Evolutionary conservation across 75 land plant genomes (phyloP), one percentile per base, ranked within the genome.

Genomic region (Larix kaempferi): DNA sequence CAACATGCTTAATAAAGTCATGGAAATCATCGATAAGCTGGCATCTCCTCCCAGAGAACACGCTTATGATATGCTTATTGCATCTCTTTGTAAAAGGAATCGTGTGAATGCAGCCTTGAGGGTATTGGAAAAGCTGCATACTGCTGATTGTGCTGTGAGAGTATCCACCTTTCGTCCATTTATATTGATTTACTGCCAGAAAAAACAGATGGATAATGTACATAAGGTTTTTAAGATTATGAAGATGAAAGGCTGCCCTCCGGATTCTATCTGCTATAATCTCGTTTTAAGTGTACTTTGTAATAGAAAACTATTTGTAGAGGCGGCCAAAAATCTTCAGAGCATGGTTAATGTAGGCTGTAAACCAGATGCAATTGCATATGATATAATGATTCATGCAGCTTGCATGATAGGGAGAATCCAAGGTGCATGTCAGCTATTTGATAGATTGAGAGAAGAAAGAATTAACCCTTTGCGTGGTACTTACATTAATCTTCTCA

Each of bases 181-280:
- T 65, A 65, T 65, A 65, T 25, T 2, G 15, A 8, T 16, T 37
- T 65, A 65, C 69, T 65, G 21, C 4, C 39, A 65, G 39, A 33
- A 65, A 37, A 65, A 65, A 16, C 69, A 65, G 69, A 65, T 65
- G 39, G 69, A 65, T 65, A 65, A 37, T 17, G 39, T 33, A 2
- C 35, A 33, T 15, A 12, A 2, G 19, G 21, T 65, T 29, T 65
- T 33, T 65, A 17, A 65, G 17, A 65, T 62, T 26, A 62, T 62
- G 65, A 62, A 62, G 33, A 29, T 29, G 33, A 29, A 29, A 62
- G 65, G 65, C 29, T 62, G 33, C 13, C 65, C 65, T 16, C 65
- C 65, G 29, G 65, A 62, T 62, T 62, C 65, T 62, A 12, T 62
- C 27, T 62, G 65, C 27, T 62, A 62, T 13, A 62, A 13, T 62